A percentile compares a stretch with the other conserved stretches of the same genome.
Conservation (phyloP, 2,329 filamentous ascomycete genomes). For the Trichoderma hamatum region DNA sequence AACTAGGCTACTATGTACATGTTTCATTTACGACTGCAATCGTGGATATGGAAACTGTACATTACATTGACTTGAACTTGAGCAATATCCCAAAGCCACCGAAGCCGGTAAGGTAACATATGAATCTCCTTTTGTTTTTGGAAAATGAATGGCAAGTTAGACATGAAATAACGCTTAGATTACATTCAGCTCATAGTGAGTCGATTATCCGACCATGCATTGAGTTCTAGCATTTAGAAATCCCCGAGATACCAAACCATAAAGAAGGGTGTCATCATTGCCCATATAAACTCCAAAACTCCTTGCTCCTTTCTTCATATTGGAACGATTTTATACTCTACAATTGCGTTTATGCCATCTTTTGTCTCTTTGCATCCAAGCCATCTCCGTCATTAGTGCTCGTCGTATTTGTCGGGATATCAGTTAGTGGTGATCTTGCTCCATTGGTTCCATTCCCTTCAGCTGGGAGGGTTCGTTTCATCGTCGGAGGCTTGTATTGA, state of each 20-base stretch:
- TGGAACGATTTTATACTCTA: background rate
- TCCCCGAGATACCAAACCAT: background rate
- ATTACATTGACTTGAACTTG: constrained; percentile 29
- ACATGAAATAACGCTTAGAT: background rate
- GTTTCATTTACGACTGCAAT: background rate
- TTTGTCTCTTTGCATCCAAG: constrained; percentile 57
- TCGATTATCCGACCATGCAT: background rate
- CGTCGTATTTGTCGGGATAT: constrained; percentile 52
- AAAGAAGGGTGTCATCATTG: background rate
- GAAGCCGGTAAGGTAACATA: background rate
- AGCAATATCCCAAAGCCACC: background rate
- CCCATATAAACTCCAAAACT: constrained; percentile 20
- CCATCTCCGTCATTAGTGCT: constrained; percentile 34
- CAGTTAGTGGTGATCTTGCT: constrained; percentile 51
- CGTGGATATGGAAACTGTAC: background rate
- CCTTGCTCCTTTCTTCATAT: constrained; percentile 12
- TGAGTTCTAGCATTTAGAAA: background rate
- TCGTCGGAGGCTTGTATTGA: constrained; percentile 62
- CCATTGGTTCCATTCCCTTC: constrained; percentile 34
- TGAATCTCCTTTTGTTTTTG: background rate
- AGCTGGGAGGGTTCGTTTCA: constrained; percentile 53
- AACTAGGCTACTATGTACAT: background rate
- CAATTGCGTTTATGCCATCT: constrained; percentile 40
- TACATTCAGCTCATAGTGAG: background rate
- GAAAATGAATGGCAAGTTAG: background rate